Evolutionary conservation across 805 yeast genomes (phyloP), one percentile per base, ranked within the genome.

Genomic region (Lipomyces yamadae): DNA sequence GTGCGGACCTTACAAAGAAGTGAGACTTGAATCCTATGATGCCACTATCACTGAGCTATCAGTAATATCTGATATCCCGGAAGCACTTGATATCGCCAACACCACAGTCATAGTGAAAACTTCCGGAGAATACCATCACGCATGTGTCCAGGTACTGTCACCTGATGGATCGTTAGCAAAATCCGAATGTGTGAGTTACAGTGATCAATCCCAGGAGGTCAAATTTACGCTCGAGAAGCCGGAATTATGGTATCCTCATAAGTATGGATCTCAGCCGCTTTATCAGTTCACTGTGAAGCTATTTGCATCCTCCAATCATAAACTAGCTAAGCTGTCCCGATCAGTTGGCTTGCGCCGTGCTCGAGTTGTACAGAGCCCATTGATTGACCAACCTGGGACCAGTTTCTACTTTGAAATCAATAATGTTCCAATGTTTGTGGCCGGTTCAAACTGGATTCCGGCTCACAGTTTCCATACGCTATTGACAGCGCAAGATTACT

Each of bases 391-490:
- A 61, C 59, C 67, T 0, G 85, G 85, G 0, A 70, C 78, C 1
- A 74, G 78, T n/a, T 83, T 83, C 72, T 82, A 78, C 68, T 81
- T 83, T 74, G 74, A 73, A 58, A 73, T 83, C 61, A 83, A 83
- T 69, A 74, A 76, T 57, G 67, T 78, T 6, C 81, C 84, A 5
- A 72, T 81, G 2, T 83, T 76, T 68, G 67, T 73, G 45, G 73
- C 75, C 18, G 85, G 86, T 0, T 79, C 83, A 6, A 78, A 81
- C 70, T 83, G 86, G 86, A 83, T 83, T 60, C 86, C 85, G 1
- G 82, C 79, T 1, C 84, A 83, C 70, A 78, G 80, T 0, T 77
- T 81, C 61, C 75, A 75, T 18, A 77, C 82, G 1, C 65, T 66
- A 15, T 67, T 82, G 8, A 74, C 78, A 5, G 67, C 73, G 2